Evolutionary conservation across 257 asterid genomes (phyloP), one percentile per base, ranked within the genome.

Genomic region (Solanum virginianum): DNA sequence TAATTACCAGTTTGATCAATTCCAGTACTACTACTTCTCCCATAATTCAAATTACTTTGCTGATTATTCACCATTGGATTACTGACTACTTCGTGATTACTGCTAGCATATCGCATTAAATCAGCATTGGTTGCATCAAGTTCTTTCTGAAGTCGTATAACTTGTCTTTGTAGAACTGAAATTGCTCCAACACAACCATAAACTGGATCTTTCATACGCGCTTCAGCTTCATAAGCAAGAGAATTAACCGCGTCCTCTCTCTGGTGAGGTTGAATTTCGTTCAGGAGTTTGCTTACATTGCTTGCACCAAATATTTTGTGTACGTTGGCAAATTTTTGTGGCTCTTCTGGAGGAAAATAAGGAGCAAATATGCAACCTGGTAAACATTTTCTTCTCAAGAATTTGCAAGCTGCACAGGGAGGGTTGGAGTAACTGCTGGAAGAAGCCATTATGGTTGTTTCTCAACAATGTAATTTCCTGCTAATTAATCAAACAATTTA

Each of bases 351-450:
- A 4, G 97, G 97, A 39, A 95, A 95, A 86, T 92, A 92, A 8
- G 97, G 93, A 0, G 95, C 90, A 49, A 91, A 95, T 1, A 87
- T 53, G 91, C 98, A 95, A 47, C 90, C 91, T 18, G 97, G 90
- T 45, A 87, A 71, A 89, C 98, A 95, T 83, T 92, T 95, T 43
- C 97, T 83, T 83, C 98, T 71, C 10, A 95, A 89, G 90, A 91
- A 95, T 60, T 95, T 95, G 92, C 98, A 94, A 81, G 97, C 98
- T 7, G 98, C 98, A 83, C 98, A 94, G 1, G 98, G 98, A 14
- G 98, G 91, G 89, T 90, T 93, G 77, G 94, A 91, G 69, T 90
- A 88, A 87, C 85, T 86, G 74, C 85, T 82, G 0, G 82, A 77
- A 77, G 63, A 77, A 77, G 82, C 63, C 82, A 75, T 75, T 22